Base-by-base conservation (phyloP, 768 basidiomycete genomes). In the Strobilomyces echinocephalus region DNA sequence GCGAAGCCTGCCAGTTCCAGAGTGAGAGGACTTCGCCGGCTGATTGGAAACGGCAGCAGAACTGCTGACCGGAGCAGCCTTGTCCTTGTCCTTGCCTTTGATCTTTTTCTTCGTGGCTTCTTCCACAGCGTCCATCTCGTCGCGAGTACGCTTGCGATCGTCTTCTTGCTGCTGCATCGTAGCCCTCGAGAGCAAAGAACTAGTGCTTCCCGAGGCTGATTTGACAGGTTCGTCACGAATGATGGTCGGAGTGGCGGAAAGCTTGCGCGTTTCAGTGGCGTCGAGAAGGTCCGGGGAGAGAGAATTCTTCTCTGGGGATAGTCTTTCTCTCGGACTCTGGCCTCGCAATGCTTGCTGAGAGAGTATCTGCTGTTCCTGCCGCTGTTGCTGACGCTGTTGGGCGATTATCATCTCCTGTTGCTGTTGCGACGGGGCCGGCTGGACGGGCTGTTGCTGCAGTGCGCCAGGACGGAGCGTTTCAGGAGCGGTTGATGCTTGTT, bases 241-340 rank as follows among this genome's bases (percentile, higher is more conserved):
- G 20, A 95, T 82, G 2, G 79, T 74, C 1, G 93, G 93, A 0
- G 91, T 95, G 53, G 81, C 83, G 10, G 83, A 86, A 50, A 93
- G 74, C 59, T 88, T 85, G 50, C 80, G 79, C 7, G 92, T 93
- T 64, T 90, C 93, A 2, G 74, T 80, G 7, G 73, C 80, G 47
- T 87, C 82, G 1, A 80, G 77, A 14, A 85, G 86, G 68, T 93
- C 92, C 60, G 5, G 73, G 63, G 72, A 70, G n/a, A 60, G 43
- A 18, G 69, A 43, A 5, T 56, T 63, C 28, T 58, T 64, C 8
- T 72, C 72, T 6, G 51, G 42, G 21, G 68, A 66, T 24, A 82
- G 65, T 43, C 71, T 74, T 55, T 87, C 83, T 42, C 76, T 74
- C 28, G 82, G 81, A 18, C 64, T 62, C 28, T 80, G 73, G 1